Conservation (phyloP, 495 filamentous ascomycete genomes). For the Melanomma pulvis-pyrius region DNA sequence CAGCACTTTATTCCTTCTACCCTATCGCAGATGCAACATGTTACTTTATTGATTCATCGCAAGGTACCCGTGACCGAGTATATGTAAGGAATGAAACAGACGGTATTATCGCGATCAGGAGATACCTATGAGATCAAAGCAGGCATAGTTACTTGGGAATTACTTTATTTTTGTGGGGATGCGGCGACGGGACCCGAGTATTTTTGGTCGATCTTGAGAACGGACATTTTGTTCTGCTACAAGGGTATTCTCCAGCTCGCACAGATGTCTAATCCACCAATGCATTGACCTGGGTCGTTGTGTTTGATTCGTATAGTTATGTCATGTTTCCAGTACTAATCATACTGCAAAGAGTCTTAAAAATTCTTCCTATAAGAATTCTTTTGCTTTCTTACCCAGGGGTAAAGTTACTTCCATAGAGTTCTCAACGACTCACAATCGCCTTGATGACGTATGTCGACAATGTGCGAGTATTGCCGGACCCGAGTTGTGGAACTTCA, state of each 20-base stretch:
- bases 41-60: background rate
- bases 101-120: background rate
- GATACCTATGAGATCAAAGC: background rate
- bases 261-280: background rate
- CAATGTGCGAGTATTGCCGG: background rate
- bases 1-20: background rate
- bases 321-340: too few relatives aligned
- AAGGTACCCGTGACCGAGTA: too few relatives aligned
- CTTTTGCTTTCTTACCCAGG: too few relatives aligned
- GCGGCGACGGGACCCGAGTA: background rate
- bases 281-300: too few relatives aligned
- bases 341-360: too few relatives aligned
- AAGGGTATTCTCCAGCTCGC: background rate
- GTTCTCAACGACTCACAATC: too few relatives aligned
- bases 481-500: background rate
- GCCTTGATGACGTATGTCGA: background rate
- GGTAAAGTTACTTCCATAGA: too few relatives aligned
- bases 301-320: too few relatives aligned
- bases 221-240: background rate
- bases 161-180: background rate
- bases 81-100: too few relatives aligned
- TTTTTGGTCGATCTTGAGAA: background rate
- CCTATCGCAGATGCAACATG: background rate
- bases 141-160: background rate
- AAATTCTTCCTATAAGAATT: too few relatives aligned